These are phyloP conservation scores for Ophiostoma perfectum DNA, from an alignment of 2,329 filamentous ascomycete species.

Conservation along the genomic window DNA sequence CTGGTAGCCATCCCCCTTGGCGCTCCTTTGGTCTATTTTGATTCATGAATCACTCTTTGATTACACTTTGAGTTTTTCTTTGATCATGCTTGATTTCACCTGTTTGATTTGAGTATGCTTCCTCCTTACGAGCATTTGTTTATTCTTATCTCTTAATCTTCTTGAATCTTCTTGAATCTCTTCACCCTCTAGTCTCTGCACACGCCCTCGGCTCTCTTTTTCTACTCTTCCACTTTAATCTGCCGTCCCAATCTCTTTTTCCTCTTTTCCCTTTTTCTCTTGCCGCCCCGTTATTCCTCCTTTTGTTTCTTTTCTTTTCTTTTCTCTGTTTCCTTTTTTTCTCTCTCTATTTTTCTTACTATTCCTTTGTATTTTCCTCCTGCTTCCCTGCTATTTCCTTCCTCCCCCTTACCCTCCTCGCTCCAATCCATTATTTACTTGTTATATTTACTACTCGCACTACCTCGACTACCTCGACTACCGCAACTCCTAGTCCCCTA, in stretches of 20 bases:
- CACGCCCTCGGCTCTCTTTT: not conserved
- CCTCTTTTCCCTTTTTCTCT: not conserved
- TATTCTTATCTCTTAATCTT: not conserved
- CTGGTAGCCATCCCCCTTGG: no score
- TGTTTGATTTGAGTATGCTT: no score
- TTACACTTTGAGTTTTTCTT: no score
- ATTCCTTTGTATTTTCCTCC: not conserved
- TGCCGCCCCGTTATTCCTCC: not conserved
- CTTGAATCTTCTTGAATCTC: not conserved
- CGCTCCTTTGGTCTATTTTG: no score
- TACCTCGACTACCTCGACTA: not conserved
- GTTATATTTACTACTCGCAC: not conserved
- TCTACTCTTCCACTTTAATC: not conserved
- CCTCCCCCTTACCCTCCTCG: not conserved
- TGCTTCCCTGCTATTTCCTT: not conserved
- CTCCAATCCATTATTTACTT: not conserved
- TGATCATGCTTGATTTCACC: no score
- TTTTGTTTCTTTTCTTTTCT: not conserved
- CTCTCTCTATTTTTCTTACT: not conserved
- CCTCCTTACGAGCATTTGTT: not conserved
- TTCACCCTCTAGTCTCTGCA: not conserved
- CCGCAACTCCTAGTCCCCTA: no score
- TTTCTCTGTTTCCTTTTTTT: not conserved
- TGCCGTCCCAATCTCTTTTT: conserved; percentile 1
- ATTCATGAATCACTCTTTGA: no score